phyloP scores from a whole-genome alignment of 2,329 filamentous ascomycete species.

The Sporothrix schenckii region DNA sequence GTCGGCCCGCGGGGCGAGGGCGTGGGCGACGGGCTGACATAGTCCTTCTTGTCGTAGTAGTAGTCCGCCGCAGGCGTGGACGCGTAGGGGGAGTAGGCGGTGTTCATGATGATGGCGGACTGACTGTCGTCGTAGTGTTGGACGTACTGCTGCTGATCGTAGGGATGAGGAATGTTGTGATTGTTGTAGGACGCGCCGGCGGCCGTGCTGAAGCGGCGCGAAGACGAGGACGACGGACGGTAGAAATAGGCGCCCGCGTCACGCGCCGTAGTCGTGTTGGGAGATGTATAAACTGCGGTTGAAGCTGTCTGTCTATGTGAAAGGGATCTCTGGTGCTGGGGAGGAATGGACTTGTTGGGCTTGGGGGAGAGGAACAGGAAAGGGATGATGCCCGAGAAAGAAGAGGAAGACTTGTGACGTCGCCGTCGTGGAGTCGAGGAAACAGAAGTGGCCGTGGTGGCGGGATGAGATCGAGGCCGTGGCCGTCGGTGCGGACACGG shows the following conservation, averaged over 20 bases:
- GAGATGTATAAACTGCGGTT: slow-evolving; percentile 20
- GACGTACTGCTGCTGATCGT: slow-evolving; percentile 35
- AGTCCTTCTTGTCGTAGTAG: slow-evolving; percentile 55
- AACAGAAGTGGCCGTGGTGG: slow-evolving; percentile 34
- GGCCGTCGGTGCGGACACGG: slow-evolving; percentile 37
- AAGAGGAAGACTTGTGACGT: slow-evolving; percentile 36
- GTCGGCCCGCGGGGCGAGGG: slow-evolving; percentile 57
- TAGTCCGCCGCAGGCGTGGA: slow-evolving; percentile 54
- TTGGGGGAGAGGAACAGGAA: slow-evolving; percentile 35
- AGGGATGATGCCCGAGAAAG: slow-evolving; percentile 34
- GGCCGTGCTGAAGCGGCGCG: slow-evolving; percentile 26
- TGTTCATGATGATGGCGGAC: slow-evolving; percentile 47
- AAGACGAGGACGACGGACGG: slow-evolving; percentile 26
- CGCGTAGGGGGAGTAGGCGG: slow-evolving; percentile 50
- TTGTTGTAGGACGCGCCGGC: slow-evolving; percentile 3
- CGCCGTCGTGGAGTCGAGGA: slow-evolving; percentile 35
- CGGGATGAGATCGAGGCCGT: slow-evolving; percentile 36
- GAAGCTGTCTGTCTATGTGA: slow-evolving; percentile 30
- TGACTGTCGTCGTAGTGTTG: slow-evolving; percentile 40
- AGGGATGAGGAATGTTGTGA: not conserved
- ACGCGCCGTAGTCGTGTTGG: slow-evolving; percentile 15
- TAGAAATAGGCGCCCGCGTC: slow-evolving; percentile 18
- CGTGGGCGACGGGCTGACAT: slow-evolving; percentile 59
- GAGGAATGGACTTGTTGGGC: slow-evolving; percentile 30
- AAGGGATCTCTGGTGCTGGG: slow-evolving; percentile 26